Percentiles rank a stretch among this genome's conserved stretches.
Conservation (phyloP, 176 grass and related monocot genomes). For the Thalia dealbata region DNA sequence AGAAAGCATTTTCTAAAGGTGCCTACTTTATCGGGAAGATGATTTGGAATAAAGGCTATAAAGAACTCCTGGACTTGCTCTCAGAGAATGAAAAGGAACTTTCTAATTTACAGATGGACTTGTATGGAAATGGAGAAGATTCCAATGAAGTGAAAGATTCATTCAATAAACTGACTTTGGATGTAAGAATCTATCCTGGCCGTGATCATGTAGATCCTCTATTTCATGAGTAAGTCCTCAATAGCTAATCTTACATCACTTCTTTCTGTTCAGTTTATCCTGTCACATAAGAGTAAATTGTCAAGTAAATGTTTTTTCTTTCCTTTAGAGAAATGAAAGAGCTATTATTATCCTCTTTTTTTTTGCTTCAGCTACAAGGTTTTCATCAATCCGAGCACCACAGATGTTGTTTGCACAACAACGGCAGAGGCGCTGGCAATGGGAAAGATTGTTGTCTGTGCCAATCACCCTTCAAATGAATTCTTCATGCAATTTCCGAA, state of each 20-base stretch:
- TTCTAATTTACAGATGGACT: slow-evolving; percentile 65
- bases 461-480: slow-evolving; percentile 80
- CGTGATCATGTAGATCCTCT: slow-evolving; percentile 78
- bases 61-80: slow-evolving; percentile 68
- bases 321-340: not conserved
- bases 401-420: slow-evolving; percentile 95
- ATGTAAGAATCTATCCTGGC: slow-evolving; percentile 65
- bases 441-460: slow-evolving; percentile 94
- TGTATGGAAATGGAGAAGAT: slow-evolving; percentile 95
- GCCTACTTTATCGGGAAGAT: slow-evolving; percentile 99
- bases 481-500: slow-evolving; percentile 96
- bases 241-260: not conserved
- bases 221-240: slow-evolving; percentile 67
- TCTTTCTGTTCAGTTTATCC: not conserved
- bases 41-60: slow-evolving; percentile 98
- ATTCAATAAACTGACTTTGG: slow-evolving; percentile 45
- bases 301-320: not conserved
- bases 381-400: slow-evolving; percentile 95
- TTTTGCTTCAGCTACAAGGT: slow-evolving; percentile 78
- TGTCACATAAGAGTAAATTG: not conserved
- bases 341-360: not conserved
- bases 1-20: slow-evolving; percentile 61
- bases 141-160: slow-evolving; percentile 55
- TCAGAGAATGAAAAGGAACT: slow-evolving; percentile 51
- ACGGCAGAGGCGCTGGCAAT: slow-evolving; percentile 89